Evolutionary conservation across 768 basidiomycete genomes (phyloP), one percentile per base, ranked within the genome.

Genomic region (Trametes maxima): DNA sequence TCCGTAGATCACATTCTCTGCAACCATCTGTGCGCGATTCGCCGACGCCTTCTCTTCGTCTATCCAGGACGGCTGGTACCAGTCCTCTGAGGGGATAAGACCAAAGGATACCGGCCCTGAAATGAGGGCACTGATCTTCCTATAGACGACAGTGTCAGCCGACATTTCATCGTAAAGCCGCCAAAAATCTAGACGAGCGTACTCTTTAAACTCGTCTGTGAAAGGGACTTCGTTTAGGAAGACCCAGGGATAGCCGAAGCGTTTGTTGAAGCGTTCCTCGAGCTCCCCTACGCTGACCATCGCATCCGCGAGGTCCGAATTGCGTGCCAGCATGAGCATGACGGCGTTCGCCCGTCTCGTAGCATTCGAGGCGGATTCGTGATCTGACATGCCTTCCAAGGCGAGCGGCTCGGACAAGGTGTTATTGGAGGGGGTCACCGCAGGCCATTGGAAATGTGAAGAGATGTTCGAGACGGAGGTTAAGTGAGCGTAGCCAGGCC

Each of bases 211-310:
- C 14, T 84, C 81, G 0, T 88, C 84, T 10, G 82, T 79, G 73
- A 96, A 95, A 0, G 85, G 84, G 64, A 85, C 82, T 47, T 97
- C 94, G 70, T 96, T 96, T 61, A 98, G 77, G 73, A 97, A 90
- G 33, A 93, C 87, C 73, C 91, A 96, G 5, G 93, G 92, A 69
- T 97, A 96, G n/a, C 82, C 80, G 66, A 84, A 89, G 59, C 80
- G 82, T 36, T 79, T 76, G 75, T 97, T 97, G 78, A 97, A 97
- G 37, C 90, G 79, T 68, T 92, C 88, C 75, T 98, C 96, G 75
- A 94, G 75, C 72, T 89, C 83, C 63, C 83, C 82, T 65, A 94
- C 85, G 60, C 87, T 89, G 42, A 75, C 73, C 56, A 89, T 73
- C 48, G 87, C 82, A 17, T 80, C 79, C 16, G 79, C 64, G 11